Evolutionary conservation across 2,329 filamentous ascomycete genomes (phyloP).

Genomic region (Ceratocystis smalleyi): DNA sequence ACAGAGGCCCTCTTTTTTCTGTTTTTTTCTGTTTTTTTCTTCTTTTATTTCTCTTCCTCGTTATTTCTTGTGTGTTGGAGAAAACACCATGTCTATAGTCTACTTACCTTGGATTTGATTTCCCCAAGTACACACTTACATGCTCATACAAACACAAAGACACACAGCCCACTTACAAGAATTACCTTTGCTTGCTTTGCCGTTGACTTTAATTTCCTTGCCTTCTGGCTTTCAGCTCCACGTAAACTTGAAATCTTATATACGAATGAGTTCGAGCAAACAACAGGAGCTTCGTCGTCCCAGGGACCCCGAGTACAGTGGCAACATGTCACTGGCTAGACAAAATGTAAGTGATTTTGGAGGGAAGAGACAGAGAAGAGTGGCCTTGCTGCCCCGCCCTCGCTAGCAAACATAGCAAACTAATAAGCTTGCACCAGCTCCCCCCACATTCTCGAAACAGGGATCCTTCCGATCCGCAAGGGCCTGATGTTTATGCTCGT

Average conservation of each 20-base stretch:
- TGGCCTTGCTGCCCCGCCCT: too few species aligned
- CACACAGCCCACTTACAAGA: background rate
- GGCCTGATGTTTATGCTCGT: background rate
- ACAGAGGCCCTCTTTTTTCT: conserved; percentile 2
- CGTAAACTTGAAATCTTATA: background rate
- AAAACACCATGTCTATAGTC: background rate
- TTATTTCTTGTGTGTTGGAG: background rate
- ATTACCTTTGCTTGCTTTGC: too few species aligned
- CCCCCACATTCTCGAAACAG: background rate
- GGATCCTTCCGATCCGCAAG: background rate
- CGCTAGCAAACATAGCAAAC: background rate
- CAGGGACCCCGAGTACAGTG: background rate
- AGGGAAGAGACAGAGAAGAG: too few species aligned
- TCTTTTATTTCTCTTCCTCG: background rate
- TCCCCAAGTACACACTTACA: background rate
- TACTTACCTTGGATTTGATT: background rate
- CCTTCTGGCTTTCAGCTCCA: background rate
- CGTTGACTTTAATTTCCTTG: background rate
- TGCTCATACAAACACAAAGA: background rate
- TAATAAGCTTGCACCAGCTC: background rate
- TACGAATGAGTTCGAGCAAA: background rate
- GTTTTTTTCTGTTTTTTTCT: background rate
- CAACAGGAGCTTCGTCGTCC: background rate
- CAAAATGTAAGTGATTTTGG: background rate
- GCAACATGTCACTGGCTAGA: background rate